Evolutionary conservation across 1,139 yeast species (phyloP).

Genomic region (Zygosaccharomyces pseudobailii): DNA sequence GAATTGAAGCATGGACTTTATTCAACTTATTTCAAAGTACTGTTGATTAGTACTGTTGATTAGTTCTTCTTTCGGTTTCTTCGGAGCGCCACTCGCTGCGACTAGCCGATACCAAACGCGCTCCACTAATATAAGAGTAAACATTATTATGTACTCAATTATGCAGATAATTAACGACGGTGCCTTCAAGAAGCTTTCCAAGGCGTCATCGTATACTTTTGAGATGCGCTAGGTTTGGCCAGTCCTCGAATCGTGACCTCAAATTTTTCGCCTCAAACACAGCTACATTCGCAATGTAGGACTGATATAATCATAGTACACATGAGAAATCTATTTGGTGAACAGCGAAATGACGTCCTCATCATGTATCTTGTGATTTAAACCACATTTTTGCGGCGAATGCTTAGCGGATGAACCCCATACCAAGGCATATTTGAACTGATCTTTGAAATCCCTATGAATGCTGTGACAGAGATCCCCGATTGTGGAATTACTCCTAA

Average conservation of each 20-base stretch:
- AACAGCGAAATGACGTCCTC: conserved; percentile 93
- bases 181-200: background rate
- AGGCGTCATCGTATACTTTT: background rate
- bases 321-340: conserved; percentile 45
- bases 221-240: background rate
- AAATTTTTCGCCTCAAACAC: background rate
- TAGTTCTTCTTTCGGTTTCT: no score
- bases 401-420: conserved; percentile 97
- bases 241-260: background rate
- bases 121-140: no score
- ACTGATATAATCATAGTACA: background rate
- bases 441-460: conserved; percentile 87
- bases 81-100: no score
- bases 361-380: conserved; percentile 76
- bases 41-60: no score
- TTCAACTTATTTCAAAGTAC: no score
- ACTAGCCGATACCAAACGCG: no score
- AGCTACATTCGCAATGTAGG: background rate
- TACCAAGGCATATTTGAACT: conserved; percentile 88
- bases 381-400: conserved; percentile 94
- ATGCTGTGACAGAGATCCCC: conserved; percentile 88
- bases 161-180: background rate
- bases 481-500: conserved; percentile 69
- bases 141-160: no score
- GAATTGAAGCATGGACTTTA: background rate